Conservation (phyloP, 225 moss, liverwort and hornwort species). For the Rhytidiadelphus loreus region DNA sequence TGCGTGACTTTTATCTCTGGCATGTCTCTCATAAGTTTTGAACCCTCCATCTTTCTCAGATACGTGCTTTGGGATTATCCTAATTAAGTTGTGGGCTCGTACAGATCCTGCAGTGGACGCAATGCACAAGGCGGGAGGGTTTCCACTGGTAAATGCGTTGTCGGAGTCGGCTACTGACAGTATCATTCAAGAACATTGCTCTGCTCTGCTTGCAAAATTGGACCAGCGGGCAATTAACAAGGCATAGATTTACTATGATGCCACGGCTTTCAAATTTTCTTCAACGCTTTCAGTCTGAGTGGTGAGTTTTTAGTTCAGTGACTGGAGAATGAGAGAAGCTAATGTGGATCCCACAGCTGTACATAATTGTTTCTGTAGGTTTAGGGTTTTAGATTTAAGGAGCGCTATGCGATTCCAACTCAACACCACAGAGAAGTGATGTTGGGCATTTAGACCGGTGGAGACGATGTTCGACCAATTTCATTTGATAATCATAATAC, state of each 20-base stretch:
- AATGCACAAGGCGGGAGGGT: slow-evolving; percentile 45
- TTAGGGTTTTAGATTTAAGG: background rate
- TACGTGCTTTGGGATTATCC: background rate
- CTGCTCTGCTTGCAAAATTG: slow-evolving; percentile 53
- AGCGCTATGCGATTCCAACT: background rate
- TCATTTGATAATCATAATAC: background rate
- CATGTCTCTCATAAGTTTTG: background rate
- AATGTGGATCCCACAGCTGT: background rate
- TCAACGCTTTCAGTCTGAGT: background rate
- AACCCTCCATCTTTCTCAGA: background rate
- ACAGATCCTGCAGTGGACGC: slow-evolving; percentile 81
- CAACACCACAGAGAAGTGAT: background rate
- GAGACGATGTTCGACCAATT: background rate
- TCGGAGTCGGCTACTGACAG: slow-evolving; percentile 46
- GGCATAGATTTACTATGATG: background rate
- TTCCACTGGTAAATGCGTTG: slow-evolving; percentile 30
- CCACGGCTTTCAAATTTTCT: background rate
- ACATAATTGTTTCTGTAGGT: background rate
- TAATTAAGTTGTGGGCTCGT: background rate
- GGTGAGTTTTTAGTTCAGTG: background rate
- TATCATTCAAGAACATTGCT: slow-evolving; percentile 39
- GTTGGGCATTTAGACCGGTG: background rate
- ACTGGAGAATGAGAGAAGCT: background rate
- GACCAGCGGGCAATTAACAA: slow-evolving; percentile 29
- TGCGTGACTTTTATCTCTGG: slow-evolving; percentile 3